Evolutionary conservation across 2,329 filamentous ascomycete genomes (phyloP).

Genomic region (Alternaria postmessia): DNA sequence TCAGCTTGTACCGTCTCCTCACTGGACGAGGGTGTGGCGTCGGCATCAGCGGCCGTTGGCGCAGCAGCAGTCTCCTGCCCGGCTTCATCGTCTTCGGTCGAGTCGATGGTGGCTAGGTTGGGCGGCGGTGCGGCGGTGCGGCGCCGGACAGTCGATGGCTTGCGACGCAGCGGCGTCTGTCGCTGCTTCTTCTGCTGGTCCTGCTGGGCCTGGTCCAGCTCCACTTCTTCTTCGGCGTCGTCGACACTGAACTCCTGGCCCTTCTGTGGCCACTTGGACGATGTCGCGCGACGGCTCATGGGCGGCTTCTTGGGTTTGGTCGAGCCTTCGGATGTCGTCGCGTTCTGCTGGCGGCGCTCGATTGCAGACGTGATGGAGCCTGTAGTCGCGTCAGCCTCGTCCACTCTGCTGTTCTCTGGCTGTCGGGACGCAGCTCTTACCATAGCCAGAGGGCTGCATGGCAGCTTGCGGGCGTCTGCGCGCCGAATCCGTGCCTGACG

Average conservation of each 20-base stretch:
- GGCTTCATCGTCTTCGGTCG: conserved; percentile 58
- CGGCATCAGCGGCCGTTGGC: conserved; percentile 30
- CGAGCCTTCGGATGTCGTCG: conserved; percentile 28
- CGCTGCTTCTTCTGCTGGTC: conserved; percentile 37
- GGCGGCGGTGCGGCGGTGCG: conserved; percentile 58
- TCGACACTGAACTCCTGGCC: conserved; percentile 91
- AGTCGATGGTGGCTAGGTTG: conserved; percentile 59
- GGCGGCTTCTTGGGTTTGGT: conserved; percentile 71
- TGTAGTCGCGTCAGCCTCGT: conserved; percentile 22
- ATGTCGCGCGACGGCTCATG: conserved; percentile 76
- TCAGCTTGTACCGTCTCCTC: conserved; percentile 51
- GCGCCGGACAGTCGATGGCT: conserved; percentile 61
- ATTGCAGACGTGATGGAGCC: conserved; percentile 48
- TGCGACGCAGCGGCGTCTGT: conserved; percentile 56
- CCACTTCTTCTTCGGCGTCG: conserved; percentile 83
- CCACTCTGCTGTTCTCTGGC: not conserved
- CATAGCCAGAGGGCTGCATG: conserved; percentile 45
- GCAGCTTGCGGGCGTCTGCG: conserved; percentile 42
- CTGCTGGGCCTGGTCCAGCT: conserved; percentile 66
- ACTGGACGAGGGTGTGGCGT: conserved; percentile 42
- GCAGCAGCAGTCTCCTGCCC: conserved; percentile 45
- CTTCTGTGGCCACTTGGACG: conserved; percentile 76
- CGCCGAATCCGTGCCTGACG: conserved; percentile 33
- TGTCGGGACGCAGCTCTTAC: conserved; percentile 27
- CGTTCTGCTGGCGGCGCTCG: conserved; percentile 39